Conservation (phyloP, 805 yeast genomes). For the Schwanniomyces vanrijiae region DNA sequence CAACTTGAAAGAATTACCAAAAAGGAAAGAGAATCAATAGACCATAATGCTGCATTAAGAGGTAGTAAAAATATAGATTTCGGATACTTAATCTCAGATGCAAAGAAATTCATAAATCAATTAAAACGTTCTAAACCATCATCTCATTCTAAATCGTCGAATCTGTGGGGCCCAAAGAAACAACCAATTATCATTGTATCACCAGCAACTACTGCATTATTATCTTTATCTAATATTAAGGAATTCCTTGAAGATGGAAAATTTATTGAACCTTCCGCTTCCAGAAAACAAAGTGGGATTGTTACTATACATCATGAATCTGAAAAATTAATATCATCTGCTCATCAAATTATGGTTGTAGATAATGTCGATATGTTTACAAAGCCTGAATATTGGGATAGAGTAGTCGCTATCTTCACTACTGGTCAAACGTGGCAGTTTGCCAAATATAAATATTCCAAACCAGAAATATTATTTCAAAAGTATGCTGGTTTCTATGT, state of each 20-base stretch:
- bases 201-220: slow-evolving; percentile 44
- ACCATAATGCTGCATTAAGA: slow-evolving; percentile 61
- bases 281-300: slow-evolving; percentile 35
- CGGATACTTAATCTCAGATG: slow-evolving; percentile 67
- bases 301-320: slow-evolving; percentile 57
- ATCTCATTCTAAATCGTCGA: slow-evolving; percentile 7
- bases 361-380: slow-evolving; percentile 80
- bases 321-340: slow-evolving; percentile 50
- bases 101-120: slow-evolving; percentile 54
- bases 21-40: slow-evolving; percentile 52
- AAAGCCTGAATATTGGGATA: slow-evolving; percentile 96
- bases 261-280: slow-evolving; percentile 54
- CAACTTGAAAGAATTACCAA: slow-evolving; percentile 45
- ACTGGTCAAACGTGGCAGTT: slow-evolving; percentile 99
- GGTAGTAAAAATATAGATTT: slow-evolving; percentile 69
- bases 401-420: slow-evolving; percentile 92
- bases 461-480: slow-evolving; percentile 79
- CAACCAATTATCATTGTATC: slow-evolving; percentile 46
- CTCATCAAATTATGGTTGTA: slow-evolving; percentile 72
- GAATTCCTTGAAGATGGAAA: slow-evolving; percentile 65
- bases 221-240: slow-evolving; percentile 40
- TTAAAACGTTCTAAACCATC: slow-evolving; percentile 34
- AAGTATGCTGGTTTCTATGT: slow-evolving; percentile 81
- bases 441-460: slow-evolving; percentile 77
- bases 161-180: slow-evolving; percentile 22